These are phyloP conservation scores for Fusarium sp. DNA, from an alignment of 2,329 filamentous ascomycete genomes.

Conservation along the genomic window DNA sequence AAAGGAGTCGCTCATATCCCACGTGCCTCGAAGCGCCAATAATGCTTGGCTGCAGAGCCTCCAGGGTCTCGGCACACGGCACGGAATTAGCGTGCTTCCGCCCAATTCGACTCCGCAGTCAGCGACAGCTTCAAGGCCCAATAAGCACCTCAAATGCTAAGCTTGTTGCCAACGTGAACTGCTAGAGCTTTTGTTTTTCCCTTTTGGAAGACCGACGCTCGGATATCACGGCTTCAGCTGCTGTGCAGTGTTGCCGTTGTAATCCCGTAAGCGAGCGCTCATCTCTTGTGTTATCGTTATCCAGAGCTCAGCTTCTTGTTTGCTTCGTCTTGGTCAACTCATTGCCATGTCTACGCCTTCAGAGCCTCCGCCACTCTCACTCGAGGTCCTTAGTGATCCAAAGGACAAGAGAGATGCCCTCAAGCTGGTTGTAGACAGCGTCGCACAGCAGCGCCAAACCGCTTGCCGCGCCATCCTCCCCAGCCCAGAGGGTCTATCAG, in stretches of 20 bases:
- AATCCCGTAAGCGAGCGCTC: conserved; percentile 22
- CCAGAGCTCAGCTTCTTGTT: neutral
- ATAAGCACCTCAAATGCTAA: conserved; percentile 22
- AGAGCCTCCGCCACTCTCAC: conserved; percentile 69
- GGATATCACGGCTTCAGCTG: conserved; percentile 39
- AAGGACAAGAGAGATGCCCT: conserved; percentile 74
- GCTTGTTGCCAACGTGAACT: neutral
- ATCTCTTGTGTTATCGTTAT: neutral
- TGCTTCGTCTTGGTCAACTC: neutral
- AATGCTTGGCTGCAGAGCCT: conserved; percentile 34
- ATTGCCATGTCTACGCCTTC: conserved; percentile 19
- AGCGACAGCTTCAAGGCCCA: conserved; percentile 5
- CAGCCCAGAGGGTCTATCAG: conserved; percentile 65
- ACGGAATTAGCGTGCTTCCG: conserved; percentile 28
- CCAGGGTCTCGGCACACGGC: conserved; percentile 37
- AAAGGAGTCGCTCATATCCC: conserved; percentile 16
- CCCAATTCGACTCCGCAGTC: conserved; percentile 12
- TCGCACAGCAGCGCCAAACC: conserved; percentile 82
- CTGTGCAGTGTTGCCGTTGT: conserved; percentile 20
- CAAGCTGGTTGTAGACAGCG: conserved; percentile 79
- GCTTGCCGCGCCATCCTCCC: conserved; percentile 72
- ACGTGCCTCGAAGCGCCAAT: conserved; percentile 39
- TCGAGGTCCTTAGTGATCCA: conserved; percentile 63
- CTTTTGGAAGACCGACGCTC: conserved; percentile 39
- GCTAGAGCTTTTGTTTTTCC: conserved; percentile 28